Evolutionary conservation across 2,329 filamentous ascomycete species (phyloP).

Genomic region (Diaporthe citriasiana): DNA sequence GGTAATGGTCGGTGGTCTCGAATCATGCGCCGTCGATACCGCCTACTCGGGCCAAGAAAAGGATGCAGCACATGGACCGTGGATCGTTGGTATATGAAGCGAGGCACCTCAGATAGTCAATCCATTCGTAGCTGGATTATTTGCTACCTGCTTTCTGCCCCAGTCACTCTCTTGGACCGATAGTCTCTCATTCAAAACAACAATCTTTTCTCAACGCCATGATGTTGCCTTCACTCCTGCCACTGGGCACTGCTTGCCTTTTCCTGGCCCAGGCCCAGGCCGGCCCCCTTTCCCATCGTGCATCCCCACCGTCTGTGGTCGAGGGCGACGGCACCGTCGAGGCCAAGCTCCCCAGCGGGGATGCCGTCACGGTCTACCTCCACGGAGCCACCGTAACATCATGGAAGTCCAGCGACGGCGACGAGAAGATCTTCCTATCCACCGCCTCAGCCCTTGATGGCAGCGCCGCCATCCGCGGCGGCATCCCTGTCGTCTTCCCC

Average conservation of each 20-base stretch:
- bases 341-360: conserved; percentile 31
- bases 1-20: conserved; percentile 30
- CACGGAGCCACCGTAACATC: conserved; percentile 36
- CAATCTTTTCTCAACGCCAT: not conserved
- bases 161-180: conserved; percentile 9
- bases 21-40: conserved; percentile 24
- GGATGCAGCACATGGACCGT: not conserved
- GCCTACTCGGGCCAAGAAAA: conserved; percentile 4
- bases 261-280: conserved; percentile 20
- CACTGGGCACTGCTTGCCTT: conserved; percentile 10
- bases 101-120: not conserved
- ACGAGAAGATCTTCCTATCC: conserved; percentile 35
- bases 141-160: not conserved
- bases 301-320: not conserved
- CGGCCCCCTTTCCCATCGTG: conserved; percentile 3
- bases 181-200: not conserved
- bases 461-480: conserved; percentile 35
- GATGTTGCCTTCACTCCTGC: not conserved
- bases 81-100: not conserved
- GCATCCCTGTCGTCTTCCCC: conserved; percentile 32
- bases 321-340: conserved; percentile 24
- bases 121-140: not conserved
- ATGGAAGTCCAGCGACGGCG: conserved; percentile 34
- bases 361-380: conserved; percentile 25
- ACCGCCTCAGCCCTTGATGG: conserved; percentile 32